Conservation (phyloP, 2,329 filamentous ascomycete species). For the Cercospora berteroae region DNA sequence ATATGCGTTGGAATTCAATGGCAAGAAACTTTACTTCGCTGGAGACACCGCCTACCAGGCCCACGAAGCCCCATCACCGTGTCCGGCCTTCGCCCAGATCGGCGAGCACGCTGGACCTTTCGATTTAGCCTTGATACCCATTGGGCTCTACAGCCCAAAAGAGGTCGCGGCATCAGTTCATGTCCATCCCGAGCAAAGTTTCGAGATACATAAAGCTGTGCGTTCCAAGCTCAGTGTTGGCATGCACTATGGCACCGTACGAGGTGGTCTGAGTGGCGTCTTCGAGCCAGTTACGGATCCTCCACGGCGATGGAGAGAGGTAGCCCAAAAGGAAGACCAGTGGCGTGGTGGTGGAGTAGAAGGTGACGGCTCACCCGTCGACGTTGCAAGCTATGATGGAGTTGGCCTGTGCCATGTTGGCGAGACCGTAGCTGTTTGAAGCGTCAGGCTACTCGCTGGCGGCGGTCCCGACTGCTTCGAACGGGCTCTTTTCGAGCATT, state of each 20-base stretch:
- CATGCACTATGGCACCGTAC: slow-evolving; percentile 54
- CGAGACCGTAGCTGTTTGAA: slow-evolving; percentile 46
- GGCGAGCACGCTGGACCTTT: slow-evolving; percentile 50
- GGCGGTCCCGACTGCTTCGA: neutral
- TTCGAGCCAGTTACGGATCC: slow-evolving; percentile 53
- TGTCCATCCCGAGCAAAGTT: slow-evolving; percentile 48
- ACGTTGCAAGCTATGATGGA: slow-evolving; percentile 41
- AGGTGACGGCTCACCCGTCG: slow-evolving; percentile 32
- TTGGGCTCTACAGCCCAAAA: slow-evolving; percentile 50
- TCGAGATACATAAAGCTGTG: slow-evolving; percentile 50
- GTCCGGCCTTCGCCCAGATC: slow-evolving; percentile 50
- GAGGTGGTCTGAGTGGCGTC: slow-evolving; percentile 45
- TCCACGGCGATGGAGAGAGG: slow-evolving; percentile 45
- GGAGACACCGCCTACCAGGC: slow-evolving; percentile 53
- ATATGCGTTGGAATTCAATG: slow-evolving; percentile 42
- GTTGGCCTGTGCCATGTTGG: slow-evolving; percentile 46
- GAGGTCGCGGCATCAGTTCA: slow-evolving; percentile 48
- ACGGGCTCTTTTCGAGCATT: neutral
- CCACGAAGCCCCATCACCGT: slow-evolving; percentile 41
- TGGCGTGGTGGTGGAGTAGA: slow-evolving; percentile 37
- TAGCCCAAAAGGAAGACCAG: slow-evolving; percentile 43
- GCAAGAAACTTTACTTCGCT: slow-evolving; percentile 47
- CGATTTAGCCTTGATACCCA: slow-evolving; percentile 50
- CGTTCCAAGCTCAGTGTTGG: slow-evolving; percentile 49
- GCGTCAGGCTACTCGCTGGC: neutral